phyloP scores from a whole-genome alignment of 192 early-diverging fungal genomes.

The Coemansia asiatica region DNA sequence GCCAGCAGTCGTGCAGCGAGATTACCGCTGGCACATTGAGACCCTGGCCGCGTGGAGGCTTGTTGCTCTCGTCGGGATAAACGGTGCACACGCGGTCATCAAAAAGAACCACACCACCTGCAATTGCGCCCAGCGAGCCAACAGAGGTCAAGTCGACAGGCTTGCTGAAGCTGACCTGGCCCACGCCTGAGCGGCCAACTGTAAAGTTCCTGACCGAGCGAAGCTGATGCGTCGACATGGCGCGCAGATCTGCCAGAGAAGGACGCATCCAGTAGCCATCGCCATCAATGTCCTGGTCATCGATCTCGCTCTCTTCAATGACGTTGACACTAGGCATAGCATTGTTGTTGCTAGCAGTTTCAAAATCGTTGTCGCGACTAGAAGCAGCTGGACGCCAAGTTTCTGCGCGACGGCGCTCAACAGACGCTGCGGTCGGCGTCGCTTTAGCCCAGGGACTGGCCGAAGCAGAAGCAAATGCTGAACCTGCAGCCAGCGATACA shows the following conservation, averaged over 20 bases:
- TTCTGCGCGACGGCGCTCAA: no score
- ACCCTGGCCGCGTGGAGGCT: conserved; percentile 80
- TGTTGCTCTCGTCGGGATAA: conserved; percentile 77
- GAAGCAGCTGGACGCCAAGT: no score
- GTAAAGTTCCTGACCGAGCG: conserved; percentile 71
- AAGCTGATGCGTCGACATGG: conserved; percentile 69
- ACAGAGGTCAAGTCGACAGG: conserved; percentile 77
- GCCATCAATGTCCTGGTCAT: conserved; percentile 30
- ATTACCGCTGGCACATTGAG: conserved; percentile 86
- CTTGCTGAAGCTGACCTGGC: conserved; percentile 73
- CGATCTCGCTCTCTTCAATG: conserved; percentile 7
- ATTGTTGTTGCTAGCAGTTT: no score
- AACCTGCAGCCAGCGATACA: neutral
- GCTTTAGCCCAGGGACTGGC: conserved; percentile 27
- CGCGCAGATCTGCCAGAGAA: conserved; percentile 66
- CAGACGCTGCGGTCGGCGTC: no score
- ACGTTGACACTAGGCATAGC: neutral
- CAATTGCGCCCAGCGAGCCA: conserved; percentile 64
- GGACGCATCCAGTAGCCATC: conserved; percentile 75
- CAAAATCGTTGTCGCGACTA: no score
- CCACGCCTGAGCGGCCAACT: conserved; percentile 67
- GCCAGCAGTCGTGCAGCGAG: conserved; percentile 78
- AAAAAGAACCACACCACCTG: conserved; percentile 79
- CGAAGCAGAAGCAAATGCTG: conserved; percentile 11
- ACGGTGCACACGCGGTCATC: conserved; percentile 68